Evolutionary conservation across 2,329 filamentous ascomycete species (phyloP), one percentile per base, ranked within the genome.

Genomic region (Penicillium sp.): DNA sequence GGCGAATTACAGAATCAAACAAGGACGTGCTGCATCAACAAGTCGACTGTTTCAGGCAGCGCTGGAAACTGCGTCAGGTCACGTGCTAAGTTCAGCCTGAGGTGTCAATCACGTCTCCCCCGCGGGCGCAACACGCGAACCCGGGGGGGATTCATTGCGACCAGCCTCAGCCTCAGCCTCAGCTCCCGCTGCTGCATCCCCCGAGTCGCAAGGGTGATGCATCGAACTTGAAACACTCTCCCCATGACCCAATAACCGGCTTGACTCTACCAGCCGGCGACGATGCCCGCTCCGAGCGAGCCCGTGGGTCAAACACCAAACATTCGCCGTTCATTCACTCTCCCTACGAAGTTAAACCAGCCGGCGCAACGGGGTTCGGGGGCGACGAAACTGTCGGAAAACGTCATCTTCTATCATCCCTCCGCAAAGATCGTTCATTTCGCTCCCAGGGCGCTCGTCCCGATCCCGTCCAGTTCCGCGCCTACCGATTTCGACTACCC

Each of bases 401-500:
- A 73, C 49, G 66, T 76, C 48, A 80, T 95, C 4, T 94, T 89
- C 68, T 84, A 83, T 51, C 88, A 92, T 63, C 83, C 87, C 0
- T 84, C 82, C 36, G 86, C 86, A 52, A 90, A 86, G 66, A 89
- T 95, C 55, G 78, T 88, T 45, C 82, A 84, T 49, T 89, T 89
- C 69, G 81, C 65, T 67, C 79, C 63, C 64, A 66, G 66, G 55
- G 66, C 65, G 44, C 66, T 68, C 58, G 68, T 65, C 26, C 71
- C 62, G 46, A 81, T 61, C 70, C 83, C 52, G 69, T 70, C 73
- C 3, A 68, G 68, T 26, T 72, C 71, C 17, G 57, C 67, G 1
- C 68, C 70, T 1, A 62, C 69, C 12, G 75, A 78, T 52, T 73
- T 77, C 46, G 75, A 78, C 56, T 78, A 78, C 58, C 74, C 75